Percentiles rank a stretch among this genome's conserved stretches.
These are phyloP conservation scores for Cutaneotrichosporon spelunceum DNA, from an alignment of 1,284 basidiomycete genomes.

Conservation along the genomic window DNA sequence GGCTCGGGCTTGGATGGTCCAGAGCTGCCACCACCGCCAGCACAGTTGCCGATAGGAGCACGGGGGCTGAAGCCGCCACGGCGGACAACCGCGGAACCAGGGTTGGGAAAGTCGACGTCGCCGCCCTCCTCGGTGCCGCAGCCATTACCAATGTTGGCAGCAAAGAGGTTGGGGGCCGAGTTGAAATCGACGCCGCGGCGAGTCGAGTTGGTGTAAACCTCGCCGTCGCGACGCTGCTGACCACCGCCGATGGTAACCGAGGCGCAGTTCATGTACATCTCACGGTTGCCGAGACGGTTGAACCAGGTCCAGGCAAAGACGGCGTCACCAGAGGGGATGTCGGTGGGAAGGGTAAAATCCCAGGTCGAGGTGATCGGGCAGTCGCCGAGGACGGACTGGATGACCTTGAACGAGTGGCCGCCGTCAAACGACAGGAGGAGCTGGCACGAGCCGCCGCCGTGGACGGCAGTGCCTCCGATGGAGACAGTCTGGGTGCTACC, in stretches of 20 bases:
- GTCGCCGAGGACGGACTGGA: conserved; percentile 48
- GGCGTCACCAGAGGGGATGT: conserved; percentile 47
- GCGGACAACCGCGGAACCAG: conserved; percentile 16
- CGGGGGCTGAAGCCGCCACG: conserved; percentile 3
- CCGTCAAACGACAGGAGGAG: conserved; percentile 51
- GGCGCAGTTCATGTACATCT: conserved; percentile 53
- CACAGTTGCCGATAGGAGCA: conserved; percentile 7
- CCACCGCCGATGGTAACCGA: conserved; percentile 45
- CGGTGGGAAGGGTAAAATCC: conserved; percentile 43
- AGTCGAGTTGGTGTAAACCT: conserved; percentile 14
- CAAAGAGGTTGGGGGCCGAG: conserved; percentile 45
- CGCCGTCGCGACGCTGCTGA: conserved; percentile 20
- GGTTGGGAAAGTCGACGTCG: conserved; percentile 24
- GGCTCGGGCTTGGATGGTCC: not conserved
- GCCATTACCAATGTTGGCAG: conserved; percentile 49
- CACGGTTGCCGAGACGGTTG: conserved; percentile 49
- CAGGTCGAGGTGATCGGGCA: conserved; percentile 40
- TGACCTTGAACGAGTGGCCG: conserved; percentile 51
- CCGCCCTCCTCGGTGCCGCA: conserved; percentile 39
- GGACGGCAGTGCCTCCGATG: conserved; percentile 45
- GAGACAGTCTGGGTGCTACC: conserved; percentile 37
- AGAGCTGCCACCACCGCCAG: conserved; percentile 1
- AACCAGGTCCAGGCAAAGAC: conserved; percentile 54
- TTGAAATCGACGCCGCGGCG: conserved; percentile 9
- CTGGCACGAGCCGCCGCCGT: conserved; percentile 53